Evolutionary conservation across 768 basidiomycete genomes (phyloP).

Genomic region (Dioszegia aurantiaca): DNA sequence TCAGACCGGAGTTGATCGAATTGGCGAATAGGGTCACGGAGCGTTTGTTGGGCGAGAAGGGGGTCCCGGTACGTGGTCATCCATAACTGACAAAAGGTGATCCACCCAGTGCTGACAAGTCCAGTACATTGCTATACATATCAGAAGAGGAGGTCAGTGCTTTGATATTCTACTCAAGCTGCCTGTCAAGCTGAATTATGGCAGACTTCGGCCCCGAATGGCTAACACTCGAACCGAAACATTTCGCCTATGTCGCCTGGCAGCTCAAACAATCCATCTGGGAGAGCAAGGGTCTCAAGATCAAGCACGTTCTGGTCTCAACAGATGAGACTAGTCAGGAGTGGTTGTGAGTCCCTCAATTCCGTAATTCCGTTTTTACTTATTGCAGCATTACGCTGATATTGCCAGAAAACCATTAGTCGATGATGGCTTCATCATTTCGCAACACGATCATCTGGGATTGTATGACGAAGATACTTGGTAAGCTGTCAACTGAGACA

Average conservation of each 20-base stretch:
- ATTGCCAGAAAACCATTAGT: not conserved
- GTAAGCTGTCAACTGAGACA: not conserved
- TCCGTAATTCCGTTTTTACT: no score
- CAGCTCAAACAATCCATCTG: not conserved
- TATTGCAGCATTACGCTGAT: no score
- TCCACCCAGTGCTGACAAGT: not conserved
- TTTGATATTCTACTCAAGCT: not conserved
- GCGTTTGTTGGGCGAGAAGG: no score
- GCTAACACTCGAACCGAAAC: not conserved
- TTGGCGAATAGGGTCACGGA: no score
- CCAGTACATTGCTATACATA: constrained; percentile 14
- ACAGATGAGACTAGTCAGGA: constrained; percentile 13
- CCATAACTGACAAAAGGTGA: constrained; percentile 1
- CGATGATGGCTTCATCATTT: constrained; percentile 11
- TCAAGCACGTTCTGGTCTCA: constrained; percentile 11
- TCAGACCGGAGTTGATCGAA: constrained; percentile 1
- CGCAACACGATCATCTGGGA: not conserved
- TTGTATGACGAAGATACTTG: constrained; percentile 6
- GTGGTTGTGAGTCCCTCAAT: constrained; percentile 13
- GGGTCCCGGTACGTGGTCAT: no score
- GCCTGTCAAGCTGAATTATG: not conserved
- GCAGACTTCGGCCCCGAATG: constrained; percentile 10
- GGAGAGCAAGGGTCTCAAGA: not conserved
- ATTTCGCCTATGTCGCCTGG: constrained; percentile 10
- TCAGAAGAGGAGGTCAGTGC: constrained; percentile 15